phyloP scores from a whole-genome alignment of 306 rosid genomes.

The Malus domestica region ASM211411v1 NC_041795.1:8118001-8118500 shows the following conservation, averaged over 20 bases:
- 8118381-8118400: background rate
- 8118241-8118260: constrained; percentile 3
- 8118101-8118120: background rate
- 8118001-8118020: background rate
- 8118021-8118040: background rate
- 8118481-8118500: too few species aligned
- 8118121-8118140: background rate
- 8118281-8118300: background rate
- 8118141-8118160: background rate
- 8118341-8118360: background rate
- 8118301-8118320: background rate
- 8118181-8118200: constrained; percentile 19
- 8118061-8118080: background rate
- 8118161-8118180: constrained; percentile 11
- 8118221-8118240: background rate
- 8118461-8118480: background rate
- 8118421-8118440: background rate
- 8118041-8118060: background rate
- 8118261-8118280: background rate
- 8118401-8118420: background rate
- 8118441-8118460: too few species aligned
- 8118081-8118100: too few species aligned
- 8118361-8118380: constrained; percentile 26
- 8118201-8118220: background rate
- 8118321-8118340: background rate